Conservation (phyloP, 176 grass and related monocot species). For the Bonia amplexicaulis region DNA sequence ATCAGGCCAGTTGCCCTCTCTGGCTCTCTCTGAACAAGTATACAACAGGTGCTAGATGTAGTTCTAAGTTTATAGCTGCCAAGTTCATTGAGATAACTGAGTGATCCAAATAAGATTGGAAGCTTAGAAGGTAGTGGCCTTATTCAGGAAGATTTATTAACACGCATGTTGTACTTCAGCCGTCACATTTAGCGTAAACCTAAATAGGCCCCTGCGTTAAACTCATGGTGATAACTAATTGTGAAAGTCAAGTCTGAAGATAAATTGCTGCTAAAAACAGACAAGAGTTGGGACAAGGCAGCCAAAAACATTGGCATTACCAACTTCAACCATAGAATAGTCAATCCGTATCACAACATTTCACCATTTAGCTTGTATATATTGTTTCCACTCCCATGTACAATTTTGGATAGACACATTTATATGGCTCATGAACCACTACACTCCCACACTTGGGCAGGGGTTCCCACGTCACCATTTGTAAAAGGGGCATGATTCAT, state of each 20-base stretch:
- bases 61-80: neutral
- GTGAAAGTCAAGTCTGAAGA: neutral
- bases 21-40: neutral
- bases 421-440: neutral
- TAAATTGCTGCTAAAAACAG: neutral
- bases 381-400: neutral
- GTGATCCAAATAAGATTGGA: neutral
- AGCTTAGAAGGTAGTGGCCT: neutral
- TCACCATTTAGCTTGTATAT: neutral
- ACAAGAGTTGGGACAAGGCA: neutral
- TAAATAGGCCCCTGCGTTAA: neutral
- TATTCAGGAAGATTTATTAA: neutral
- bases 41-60: neutral
- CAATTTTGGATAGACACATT: neutral
- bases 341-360: neutral
- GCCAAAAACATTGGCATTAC: neutral
- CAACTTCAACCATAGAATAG: neutral
- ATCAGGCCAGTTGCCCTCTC: too few relatives aligned
- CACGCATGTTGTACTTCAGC: neutral
- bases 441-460: neutral
- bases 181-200: neutral
- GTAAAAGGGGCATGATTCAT: too few relatives aligned
- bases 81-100: neutral
- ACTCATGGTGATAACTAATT: neutral
- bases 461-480: too few relatives aligned